A percentile compares a stretch with the other conserved stretches of the same genome.
Conservation (phyloP, 345 rosid species). For the Melaleuca alternifolia region DNA sequence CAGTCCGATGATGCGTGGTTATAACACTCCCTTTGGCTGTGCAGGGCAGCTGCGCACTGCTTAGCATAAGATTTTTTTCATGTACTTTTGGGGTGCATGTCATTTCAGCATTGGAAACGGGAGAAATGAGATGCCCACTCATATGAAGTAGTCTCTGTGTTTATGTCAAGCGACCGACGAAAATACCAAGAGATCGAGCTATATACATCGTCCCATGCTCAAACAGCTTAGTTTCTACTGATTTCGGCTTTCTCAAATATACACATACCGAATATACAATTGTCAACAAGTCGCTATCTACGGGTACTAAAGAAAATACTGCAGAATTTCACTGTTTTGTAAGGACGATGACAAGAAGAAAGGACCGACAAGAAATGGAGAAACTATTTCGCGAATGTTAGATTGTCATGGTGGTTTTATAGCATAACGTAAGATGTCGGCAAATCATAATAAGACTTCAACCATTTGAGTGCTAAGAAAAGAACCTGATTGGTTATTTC, state of each 20-base stretch:
- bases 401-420: neutral
- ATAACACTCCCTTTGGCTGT: neutral
- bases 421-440: neutral
- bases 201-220: neutral
- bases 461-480: neutral
- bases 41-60: neutral
- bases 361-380: neutral
- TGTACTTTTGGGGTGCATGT: neutral
- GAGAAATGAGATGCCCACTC: neutral
- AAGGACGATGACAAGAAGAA: neutral
- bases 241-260: neutral
- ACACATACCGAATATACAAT: neutral
- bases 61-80: neutral
- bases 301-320: neutral
- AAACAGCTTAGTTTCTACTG: neutral
- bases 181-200: neutral
- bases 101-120: neutral
- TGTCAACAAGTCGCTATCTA: neutral
- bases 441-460: neutral
- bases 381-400: neutral
- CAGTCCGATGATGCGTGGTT: neutral
- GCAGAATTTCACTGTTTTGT: neutral
- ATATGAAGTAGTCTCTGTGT: neutral
- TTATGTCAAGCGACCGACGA: neutral
- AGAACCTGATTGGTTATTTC: neutral